These are phyloP conservation scores for Lactifluus echinatus DNA, from an alignment of 768 basidiomycete genomes.

Conservation along the genomic window DNA sequence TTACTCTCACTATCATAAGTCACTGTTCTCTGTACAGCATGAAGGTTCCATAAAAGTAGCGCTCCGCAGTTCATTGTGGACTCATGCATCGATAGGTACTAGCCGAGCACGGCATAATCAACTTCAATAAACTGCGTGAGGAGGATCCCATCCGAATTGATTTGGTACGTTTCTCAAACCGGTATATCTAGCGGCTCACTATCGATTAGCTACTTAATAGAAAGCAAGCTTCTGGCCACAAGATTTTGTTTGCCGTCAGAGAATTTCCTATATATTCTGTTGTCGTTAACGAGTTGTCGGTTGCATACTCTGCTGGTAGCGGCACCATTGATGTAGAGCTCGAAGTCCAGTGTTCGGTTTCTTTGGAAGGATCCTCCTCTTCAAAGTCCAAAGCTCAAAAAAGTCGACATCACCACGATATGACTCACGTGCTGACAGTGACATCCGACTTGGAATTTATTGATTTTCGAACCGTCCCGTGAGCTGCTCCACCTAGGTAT, in stretches of 20 bases:
- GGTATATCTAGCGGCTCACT: background rate
- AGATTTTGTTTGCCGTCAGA: constrained; percentile 49
- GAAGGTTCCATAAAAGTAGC: constrained; percentile 21
- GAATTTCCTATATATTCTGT: constrained; percentile 63
- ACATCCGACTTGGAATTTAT: constrained; percentile 69
- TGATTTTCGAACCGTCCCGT: constrained; percentile 78
- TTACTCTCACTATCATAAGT: background rate
- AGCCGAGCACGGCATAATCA: constrained; percentile 61
- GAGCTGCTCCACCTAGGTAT: background rate
- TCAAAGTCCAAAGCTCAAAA: constrained; percentile 32
- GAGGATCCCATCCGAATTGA: constrained; percentile 58
- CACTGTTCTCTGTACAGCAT: constrained; percentile 13
- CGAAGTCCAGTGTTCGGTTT: constrained; percentile 47
- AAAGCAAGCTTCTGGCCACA: constrained; percentile 37
- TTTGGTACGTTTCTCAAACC: constrained; percentile 32
- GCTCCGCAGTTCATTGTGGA: constrained; percentile 12
- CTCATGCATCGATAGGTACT: constrained; percentile 43
- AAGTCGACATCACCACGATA: constrained; percentile 43
- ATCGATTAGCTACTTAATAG: constrained; percentile 15
- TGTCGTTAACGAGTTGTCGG: constrained; percentile 38
- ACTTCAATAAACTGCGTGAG: constrained; percentile 46
- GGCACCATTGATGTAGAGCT: constrained; percentile 51
- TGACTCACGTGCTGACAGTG: constrained; percentile 64
- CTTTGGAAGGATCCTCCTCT: constrained; percentile 24
- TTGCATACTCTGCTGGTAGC: constrained; percentile 36